Evolutionary conservation across 805 yeast genomes (phyloP).

Genomic region (Wickerhamomyces chambardii): DNA sequence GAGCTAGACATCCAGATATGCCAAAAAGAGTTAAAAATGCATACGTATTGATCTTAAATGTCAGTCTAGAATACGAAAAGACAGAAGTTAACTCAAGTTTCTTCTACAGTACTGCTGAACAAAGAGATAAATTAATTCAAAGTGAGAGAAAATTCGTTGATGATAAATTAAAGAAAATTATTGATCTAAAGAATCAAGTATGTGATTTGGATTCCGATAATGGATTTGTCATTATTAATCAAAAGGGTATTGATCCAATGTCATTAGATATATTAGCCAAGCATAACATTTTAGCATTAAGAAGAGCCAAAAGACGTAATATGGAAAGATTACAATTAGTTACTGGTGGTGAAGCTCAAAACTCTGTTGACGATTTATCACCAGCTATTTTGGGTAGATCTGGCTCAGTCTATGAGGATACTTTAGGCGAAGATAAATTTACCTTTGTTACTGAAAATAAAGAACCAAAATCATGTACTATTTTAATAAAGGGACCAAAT

Average conservation of each 20-base stretch:
- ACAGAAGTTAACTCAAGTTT: slow-evolving; percentile 96
- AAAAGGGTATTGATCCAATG: slow-evolving; percentile 98
- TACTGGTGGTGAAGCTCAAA: slow-evolving; percentile 97
- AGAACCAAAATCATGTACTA: slow-evolving; percentile 87
- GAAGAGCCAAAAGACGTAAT: slow-evolving; percentile 98
- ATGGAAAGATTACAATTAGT: slow-evolving; percentile 97
- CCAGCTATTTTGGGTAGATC: slow-evolving; percentile 79
- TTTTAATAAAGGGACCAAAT: slow-evolving; percentile 90
- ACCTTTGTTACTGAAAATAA: slow-evolving; percentile 88
- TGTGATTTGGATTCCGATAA: slow-evolving; percentile 65
- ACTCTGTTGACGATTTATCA: slow-evolving; percentile 87
- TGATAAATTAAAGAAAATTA: slow-evolving; percentile 82
- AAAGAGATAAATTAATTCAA: slow-evolving; percentile 89
- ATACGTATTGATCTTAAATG: slow-evolving; percentile 78
- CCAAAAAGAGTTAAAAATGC: slow-evolving; percentile 84
- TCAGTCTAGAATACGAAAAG: slow-evolving; percentile 93
- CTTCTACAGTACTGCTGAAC: slow-evolving; percentile 91
- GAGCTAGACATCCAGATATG: slow-evolving; percentile 99
- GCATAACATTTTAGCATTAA: slow-evolving; percentile 84
- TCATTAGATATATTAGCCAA: slow-evolving; percentile 90
- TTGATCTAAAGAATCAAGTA: slow-evolving; percentile 88
- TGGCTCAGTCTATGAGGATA: slow-evolving; percentile 85
- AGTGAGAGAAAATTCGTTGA: slow-evolving; percentile 93
- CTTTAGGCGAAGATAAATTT: slow-evolving; percentile 95
- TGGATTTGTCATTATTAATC: slow-evolving; percentile 92